Evolutionary conservation across 2,329 filamentous ascomycete species (phyloP).

Genomic region (Fusarium camptoceras): DNA sequence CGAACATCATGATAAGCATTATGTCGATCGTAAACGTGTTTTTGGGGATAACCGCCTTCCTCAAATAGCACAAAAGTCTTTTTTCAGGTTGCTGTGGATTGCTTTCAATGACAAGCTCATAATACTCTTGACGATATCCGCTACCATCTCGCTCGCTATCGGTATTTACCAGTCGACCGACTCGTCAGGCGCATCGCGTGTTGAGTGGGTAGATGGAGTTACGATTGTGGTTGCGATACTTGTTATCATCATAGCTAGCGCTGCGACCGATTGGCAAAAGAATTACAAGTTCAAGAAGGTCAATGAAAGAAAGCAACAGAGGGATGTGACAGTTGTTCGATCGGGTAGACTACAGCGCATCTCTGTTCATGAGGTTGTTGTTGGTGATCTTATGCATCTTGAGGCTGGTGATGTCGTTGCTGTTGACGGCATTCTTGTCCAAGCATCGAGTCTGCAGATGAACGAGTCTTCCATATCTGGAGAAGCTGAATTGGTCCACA

Average conservation of each 20-base stretch:
- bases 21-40: conserved; percentile 73
- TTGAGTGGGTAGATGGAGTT: conserved; percentile 86
- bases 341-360: conserved; percentile 78
- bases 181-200: conserved; percentile 61
- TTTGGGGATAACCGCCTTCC: conserved; percentile 71
- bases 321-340: conserved; percentile 79
- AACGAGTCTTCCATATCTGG: conserved; percentile 83
- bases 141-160: conserved; percentile 78
- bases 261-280: conserved; percentile 86
- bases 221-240: conserved; percentile 82
- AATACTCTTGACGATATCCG: conserved; percentile 77
- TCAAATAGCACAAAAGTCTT: conserved; percentile 75
- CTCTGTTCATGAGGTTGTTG: conserved; percentile 76
- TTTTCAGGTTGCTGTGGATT: conserved; percentile 77
- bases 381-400: conserved; percentile 78
- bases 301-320: conserved; percentile 83
- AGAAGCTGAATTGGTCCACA: conserved; percentile 79
- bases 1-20: conserved; percentile 45
- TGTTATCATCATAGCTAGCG: conserved; percentile 80
- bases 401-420: conserved; percentile 79
- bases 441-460: conserved; percentile 65
- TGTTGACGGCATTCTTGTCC: conserved; percentile 76
- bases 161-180: conserved; percentile 79
- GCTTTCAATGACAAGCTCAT: conserved; percentile 86
- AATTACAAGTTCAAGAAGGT: conserved; percentile 84